Conservation (phyloP, 345 rosid species). For the Ailanthus altissimus region DNA sequence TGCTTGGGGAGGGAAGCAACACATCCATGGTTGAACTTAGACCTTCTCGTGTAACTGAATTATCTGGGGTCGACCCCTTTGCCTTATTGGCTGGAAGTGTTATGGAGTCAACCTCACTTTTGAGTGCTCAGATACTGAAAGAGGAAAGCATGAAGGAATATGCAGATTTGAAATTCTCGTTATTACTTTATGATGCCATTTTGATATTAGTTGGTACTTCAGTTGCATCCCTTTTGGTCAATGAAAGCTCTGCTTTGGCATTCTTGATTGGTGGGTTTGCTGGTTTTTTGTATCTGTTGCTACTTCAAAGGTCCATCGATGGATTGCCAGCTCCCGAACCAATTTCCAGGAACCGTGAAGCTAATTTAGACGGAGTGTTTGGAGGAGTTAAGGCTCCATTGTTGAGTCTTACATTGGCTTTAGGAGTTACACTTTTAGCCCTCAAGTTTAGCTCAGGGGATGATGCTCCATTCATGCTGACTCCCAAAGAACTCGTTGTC, state of each 20-base stretch:
- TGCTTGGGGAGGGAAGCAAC: slow-evolving; percentile 74
- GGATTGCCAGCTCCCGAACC: slow-evolving; percentile 51
- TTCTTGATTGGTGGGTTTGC: slow-evolving; percentile 70
- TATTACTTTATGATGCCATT: slow-evolving; percentile 51
- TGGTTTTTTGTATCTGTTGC: slow-evolving; percentile 66
- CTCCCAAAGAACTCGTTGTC: slow-evolving; percentile 63
- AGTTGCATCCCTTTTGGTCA: slow-evolving; percentile 41
- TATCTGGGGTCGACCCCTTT: slow-evolving; percentile 38
- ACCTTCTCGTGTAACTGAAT: slow-evolving; percentile 45
- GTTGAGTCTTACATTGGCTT: slow-evolving; percentile 44
- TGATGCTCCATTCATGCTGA: slow-evolving; percentile 29
- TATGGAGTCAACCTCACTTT: slow-evolving; percentile 28
- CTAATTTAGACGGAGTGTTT: slow-evolving; percentile 5
- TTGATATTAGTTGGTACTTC: slow-evolving; percentile 54
- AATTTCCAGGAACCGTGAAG: slow-evolving; percentile 34
- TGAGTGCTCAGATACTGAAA: slow-evolving; percentile 33
- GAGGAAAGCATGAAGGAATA: slow-evolving; percentile 90
- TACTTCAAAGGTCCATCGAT: slow-evolving; percentile 77
- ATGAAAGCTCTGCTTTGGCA: slow-evolving; percentile 55
- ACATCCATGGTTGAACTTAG: slow-evolving; percentile 70
- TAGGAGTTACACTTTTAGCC: slow-evolving; percentile 45
- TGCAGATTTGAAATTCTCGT: slow-evolving; percentile 70
- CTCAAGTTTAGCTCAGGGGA: slow-evolving; percentile 44
- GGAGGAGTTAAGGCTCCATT: slow-evolving; percentile 50
- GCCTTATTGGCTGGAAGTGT: slow-evolving; percentile 31